A percentile compares a stretch with the other conserved stretches of the same genome.
phyloP scores from a whole-genome alignment of 768 basidiomycete genomes.

The Hydnomerulius pinastri region DNA sequence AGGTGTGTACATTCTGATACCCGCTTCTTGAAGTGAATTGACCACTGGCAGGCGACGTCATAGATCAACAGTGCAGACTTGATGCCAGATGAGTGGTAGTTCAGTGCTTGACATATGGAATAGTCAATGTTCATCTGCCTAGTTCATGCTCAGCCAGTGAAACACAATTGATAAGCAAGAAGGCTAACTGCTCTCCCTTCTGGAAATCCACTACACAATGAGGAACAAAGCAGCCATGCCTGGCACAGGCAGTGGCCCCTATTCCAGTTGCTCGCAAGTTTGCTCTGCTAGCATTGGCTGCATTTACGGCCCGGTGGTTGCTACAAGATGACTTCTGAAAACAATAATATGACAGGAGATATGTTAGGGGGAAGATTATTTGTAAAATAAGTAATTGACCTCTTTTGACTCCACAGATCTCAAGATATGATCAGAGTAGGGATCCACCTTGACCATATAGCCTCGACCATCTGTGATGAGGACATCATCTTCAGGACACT shows the following conservation, averaged over 20 bases:
- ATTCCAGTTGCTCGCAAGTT: constrained; percentile 29
- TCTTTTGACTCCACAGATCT: background rate
- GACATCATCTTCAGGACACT: constrained; percentile 15
- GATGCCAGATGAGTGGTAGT: constrained; percentile 6
- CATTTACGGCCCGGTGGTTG: constrained; percentile 20
- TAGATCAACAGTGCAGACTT: constrained; percentile 19
- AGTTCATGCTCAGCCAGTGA: background rate
- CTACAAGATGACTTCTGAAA: constrained; percentile 16
- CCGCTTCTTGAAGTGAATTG: constrained; percentile 11
- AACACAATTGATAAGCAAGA: background rate
- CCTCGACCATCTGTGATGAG: constrained; percentile 13
- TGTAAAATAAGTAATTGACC: too few species aligned
- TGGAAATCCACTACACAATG: constrained; percentile 33
- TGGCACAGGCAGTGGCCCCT: constrained; percentile 32
- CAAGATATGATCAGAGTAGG: background rate
- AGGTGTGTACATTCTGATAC: background rate
- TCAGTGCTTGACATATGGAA: constrained; percentile 23
- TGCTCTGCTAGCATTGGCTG: constrained; percentile 8
- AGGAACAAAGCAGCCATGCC: constrained; percentile 34
- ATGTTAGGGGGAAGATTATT: too few species aligned
- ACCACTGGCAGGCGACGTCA: constrained; percentile 32
- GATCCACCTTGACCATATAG: background rate
- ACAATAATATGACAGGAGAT: background rate
- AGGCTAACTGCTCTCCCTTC: constrained; percentile 30
- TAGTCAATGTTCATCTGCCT: constrained; percentile 34